Base-by-base conservation (phyloP, 2,329 filamentous ascomycete species). In the Hypoxylon sp. region DNA sequence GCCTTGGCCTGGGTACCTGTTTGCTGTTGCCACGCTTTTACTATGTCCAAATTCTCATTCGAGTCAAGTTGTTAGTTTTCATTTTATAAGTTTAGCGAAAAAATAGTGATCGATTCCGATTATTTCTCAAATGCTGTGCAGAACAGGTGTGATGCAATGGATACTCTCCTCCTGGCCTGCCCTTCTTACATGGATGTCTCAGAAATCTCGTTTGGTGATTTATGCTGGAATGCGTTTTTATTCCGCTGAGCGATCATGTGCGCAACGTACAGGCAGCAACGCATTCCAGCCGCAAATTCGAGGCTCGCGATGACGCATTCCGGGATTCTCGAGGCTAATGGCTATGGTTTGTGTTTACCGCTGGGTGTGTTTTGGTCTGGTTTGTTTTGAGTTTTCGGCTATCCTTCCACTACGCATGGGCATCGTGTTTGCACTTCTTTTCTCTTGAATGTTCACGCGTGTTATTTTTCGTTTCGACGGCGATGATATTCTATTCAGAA, bases 301-400 rank as follows among this genome's bases (percentile, higher is more conserved):
- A 18, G 9, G 32, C 63, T 22, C 36, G 44, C 18, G 16, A 64
- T 66, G 62, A 64, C 66, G 62, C 68, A 70, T 68, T 68, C 61
- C 56, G 55, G n/a, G 61, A 55, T 53, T 57, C 44, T 51, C 20
- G 3, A 33, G 24, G 40, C 18, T n/a, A 28, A n/a, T 30, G 44
- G 16, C 33, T 7, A 33, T 40, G 30, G 40, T 16, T 16, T 22
- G 24, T 64, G 64, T 64, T 67, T 67, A 61, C 46, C 18, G 40
- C 7, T 28, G 26, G 45, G 20, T 24, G 20, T 61, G 57, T 42
- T 54, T 64, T 61, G 36, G 32, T 59, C 48, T 45, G 40, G 28
- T 32, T 14, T 50, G 5, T 16, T 20, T 28, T 40, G 36, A 16
- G n/a, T 40, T n/a, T n/a, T 40, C 18, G 24, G 20, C 42, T 32